phyloP scores from a whole-genome alignment of 176 grass and related monocot species.

The Carex pumila region DNA sequence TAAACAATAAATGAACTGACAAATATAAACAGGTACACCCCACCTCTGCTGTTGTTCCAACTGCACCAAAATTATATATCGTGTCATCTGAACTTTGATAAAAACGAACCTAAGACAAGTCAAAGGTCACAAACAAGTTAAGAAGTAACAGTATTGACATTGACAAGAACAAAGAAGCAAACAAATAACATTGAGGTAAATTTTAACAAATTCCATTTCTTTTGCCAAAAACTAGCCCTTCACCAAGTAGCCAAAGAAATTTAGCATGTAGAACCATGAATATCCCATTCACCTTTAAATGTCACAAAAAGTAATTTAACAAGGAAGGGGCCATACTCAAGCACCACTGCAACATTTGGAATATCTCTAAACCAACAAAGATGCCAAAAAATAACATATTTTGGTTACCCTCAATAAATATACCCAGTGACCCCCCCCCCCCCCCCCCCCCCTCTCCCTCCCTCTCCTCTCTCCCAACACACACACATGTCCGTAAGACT shows the following conservation, averaged over 20 bases:
- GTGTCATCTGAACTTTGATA: constrained; percentile 22
- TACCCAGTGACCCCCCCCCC: background rate
- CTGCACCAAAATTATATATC: constrained; percentile 37
- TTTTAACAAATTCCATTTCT: background rate
- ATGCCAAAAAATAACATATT: background rate
- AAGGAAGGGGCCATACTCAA: background rate
- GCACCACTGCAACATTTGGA: background rate
- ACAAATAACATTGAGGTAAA: background rate
- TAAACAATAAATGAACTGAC: constrained; percentile 11
- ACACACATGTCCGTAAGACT: background rate
- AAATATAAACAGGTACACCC: background rate
- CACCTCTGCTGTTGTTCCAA: constrained; percentile 99
- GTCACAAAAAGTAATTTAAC: background rate
- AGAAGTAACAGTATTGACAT: background rate
- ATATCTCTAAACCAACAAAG: background rate
- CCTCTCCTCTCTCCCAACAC: background rate
- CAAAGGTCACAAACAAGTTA: constrained; percentile 16
- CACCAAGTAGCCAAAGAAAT: background rate
- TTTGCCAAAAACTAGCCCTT: background rate
- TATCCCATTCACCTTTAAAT: background rate
- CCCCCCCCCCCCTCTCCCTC: background rate
- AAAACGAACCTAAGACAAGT: constrained; percentile 55
- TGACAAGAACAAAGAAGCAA: background rate
- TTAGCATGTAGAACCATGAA: background rate
- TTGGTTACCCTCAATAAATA: background rate